These are phyloP conservation scores for Starmerella bombi DNA, from an alignment of 805 yeast species.

Conservation along the genomic window DNA sequence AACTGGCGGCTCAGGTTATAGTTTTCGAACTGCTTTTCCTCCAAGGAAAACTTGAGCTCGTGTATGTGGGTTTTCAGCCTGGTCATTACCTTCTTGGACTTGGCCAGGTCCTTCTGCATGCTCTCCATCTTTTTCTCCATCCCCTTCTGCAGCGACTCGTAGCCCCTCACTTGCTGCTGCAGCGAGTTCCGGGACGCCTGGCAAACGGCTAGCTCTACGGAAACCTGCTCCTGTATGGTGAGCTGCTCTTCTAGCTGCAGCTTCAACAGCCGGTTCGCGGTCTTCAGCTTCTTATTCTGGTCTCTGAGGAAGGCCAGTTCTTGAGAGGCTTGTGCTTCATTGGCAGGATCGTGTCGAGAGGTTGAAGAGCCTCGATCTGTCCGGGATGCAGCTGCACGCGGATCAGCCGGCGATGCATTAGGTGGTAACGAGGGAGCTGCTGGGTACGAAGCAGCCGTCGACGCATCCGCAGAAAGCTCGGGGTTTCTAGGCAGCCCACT, in stretches of 20 bases:
- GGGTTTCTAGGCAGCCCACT: too few relatives aligned
- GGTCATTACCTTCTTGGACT: constrained; percentile 18
- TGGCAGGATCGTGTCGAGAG: background rate
- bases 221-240: constrained; percentile 9
- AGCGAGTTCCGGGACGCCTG: constrained; percentile 22
- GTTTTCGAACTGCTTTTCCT: constrained; percentile 28
- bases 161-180: constrained; percentile 25
- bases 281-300: constrained; percentile 9
- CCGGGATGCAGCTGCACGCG: too few relatives aligned
- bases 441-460: background rate
- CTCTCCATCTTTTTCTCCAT: constrained; percentile 20
- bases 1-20: constrained; percentile 13
- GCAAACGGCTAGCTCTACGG: constrained; percentile 19
- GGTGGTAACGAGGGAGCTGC: background rate
- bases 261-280: constrained; percentile 1
- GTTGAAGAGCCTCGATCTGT: background rate
- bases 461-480: too few relatives aligned
- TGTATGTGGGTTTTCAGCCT: constrained; percentile 23
- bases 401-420: too few relatives aligned
- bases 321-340: too few relatives aligned
- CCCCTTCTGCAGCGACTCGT: constrained; percentile 20
- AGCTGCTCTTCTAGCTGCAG: constrained; percentile 8
- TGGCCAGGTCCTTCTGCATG: constrained; percentile 20
- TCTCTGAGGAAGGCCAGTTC: constrained; percentile 7
- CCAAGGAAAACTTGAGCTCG: constrained; percentile 27